Conservation (phyloP, 768 basidiomycete genomes). For the Suillus weaverae region DNA sequence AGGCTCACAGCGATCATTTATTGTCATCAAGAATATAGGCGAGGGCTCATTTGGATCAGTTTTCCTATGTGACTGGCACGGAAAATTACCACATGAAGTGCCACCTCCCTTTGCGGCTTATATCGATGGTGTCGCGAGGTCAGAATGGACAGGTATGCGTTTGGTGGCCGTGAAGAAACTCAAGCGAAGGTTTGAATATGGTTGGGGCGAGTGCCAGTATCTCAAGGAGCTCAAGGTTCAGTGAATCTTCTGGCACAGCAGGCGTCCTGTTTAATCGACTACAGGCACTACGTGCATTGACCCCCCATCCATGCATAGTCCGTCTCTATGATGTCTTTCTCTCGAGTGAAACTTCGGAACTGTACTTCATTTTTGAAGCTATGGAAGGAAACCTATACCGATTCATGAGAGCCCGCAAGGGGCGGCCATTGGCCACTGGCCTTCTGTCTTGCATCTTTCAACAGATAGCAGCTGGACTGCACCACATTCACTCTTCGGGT, state of each 20-base stretch:
- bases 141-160: slow-evolving; percentile 91
- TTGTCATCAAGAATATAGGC: slow-evolving; percentile 92
- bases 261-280: slow-evolving; percentile 16
- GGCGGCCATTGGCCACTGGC: slow-evolving; percentile 90
- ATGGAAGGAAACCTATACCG: slow-evolving; percentile 99
- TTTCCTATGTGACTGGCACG: slow-evolving; percentile 99
- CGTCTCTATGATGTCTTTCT: slow-evolving; percentile 99
- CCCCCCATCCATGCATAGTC: slow-evolving; percentile 95
- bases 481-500: slow-evolving; percentile 89
- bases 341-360: slow-evolving; percentile 87
- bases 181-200: slow-evolving; percentile 96
- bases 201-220: slow-evolving; percentile 95
- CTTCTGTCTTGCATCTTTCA: slow-evolving; percentile 92
- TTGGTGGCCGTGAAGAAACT: slow-evolving; percentile 97
- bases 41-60: slow-evolving; percentile 99
- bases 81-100: slow-evolving; percentile 84
- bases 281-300: slow-evolving; percentile 91
- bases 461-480: slow-evolving; percentile 87
- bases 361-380: slow-evolving; percentile 99
- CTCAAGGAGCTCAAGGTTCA: slow-evolving; percentile 92
- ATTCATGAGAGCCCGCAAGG: slow-evolving; percentile 95
- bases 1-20: slow-evolving; percentile 89
- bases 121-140: slow-evolving; percentile 83
- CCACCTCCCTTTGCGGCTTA: slow-evolving; percentile 89
- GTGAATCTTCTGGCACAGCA: slow-evolving; percentile 13